Evolutionary conservation across 345 rosid species (phyloP).

Genomic region (Eucalyptus regnans): DNA sequence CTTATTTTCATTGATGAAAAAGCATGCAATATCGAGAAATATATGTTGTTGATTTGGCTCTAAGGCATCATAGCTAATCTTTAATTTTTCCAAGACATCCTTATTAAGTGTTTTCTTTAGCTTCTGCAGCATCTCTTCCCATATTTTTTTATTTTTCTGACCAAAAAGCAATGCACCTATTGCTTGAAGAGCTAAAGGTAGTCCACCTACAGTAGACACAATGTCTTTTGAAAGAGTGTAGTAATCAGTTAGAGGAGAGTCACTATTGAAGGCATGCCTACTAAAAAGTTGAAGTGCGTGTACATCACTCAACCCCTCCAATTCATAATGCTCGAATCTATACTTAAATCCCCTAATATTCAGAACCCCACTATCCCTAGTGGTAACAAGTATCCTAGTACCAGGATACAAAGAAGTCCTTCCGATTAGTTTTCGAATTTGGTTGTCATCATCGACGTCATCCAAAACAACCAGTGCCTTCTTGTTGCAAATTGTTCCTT

Average conservation of each 20-base stretch:
- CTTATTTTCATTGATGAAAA: not conserved
- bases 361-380: no score
- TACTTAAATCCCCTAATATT: not conserved
- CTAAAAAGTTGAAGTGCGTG: not conserved
- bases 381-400: no score
- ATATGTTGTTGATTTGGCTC: not conserved
- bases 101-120: not conserved
- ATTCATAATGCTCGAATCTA: not conserved
- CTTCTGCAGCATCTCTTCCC: not conserved
- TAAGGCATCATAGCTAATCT: not conserved
- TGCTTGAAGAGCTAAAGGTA: not conserved
- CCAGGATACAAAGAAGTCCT: no score
- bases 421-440: no score
- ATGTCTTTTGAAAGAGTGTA: not conserved
- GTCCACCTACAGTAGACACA: not conserved
- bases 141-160: not conserved
- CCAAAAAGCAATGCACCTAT: not conserved
- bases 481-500: no score
- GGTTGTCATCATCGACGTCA: no score
- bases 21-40: not conserved
- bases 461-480: no score
- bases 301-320: rapidly evolving
- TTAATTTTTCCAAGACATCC: not conserved
- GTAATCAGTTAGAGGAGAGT: not conserved
- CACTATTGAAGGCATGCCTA: rapidly evolving